phyloP scores from a whole-genome alignment of 148 eudicot species.

The Simmondsia chinensis region DNA sequence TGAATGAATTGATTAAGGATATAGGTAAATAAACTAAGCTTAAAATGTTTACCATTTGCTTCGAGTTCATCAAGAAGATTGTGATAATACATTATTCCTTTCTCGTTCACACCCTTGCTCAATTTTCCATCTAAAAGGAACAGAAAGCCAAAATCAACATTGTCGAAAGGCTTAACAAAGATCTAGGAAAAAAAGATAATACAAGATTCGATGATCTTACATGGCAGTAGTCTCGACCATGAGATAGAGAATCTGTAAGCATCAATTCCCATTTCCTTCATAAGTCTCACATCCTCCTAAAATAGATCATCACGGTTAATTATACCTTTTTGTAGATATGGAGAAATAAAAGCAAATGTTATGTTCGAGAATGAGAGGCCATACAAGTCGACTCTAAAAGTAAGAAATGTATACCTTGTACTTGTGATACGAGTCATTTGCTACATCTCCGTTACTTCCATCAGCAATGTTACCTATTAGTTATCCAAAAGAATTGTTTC shows the following conservation, averaged over 20 bases:
- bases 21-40: too few relatives aligned
- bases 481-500: not conserved
- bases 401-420: conserved; percentile 15
- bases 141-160: not conserved
- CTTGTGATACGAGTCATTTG: conserved; percentile 21
- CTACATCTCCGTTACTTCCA: conserved; percentile 26
- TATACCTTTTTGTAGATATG: too few relatives aligned
- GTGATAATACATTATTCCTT: conserved; percentile 32
- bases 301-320: not conserved
- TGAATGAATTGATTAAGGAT: too few relatives aligned
- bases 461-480: conserved; percentile 25
- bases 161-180: not conserved
- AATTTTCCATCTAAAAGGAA: conserved; percentile 26
- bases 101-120: conserved; percentile 28
- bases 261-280: conserved; percentile 30
- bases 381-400: too few relatives aligned
- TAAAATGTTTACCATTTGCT: conserved; percentile 28
- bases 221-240: conserved; percentile 28
- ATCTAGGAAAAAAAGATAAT: too few relatives aligned
- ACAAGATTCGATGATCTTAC: conserved; percentile 18
- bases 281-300: conserved; percentile 29
- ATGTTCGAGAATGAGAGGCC: too few relatives aligned
- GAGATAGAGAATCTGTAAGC: conserved; percentile 32
- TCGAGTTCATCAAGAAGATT: conserved; percentile 35
- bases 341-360: too few relatives aligned